Conservation (phyloP, 2,329 filamentous ascomycete species). For the Aspergillus oerlinghausenensis region DNA sequence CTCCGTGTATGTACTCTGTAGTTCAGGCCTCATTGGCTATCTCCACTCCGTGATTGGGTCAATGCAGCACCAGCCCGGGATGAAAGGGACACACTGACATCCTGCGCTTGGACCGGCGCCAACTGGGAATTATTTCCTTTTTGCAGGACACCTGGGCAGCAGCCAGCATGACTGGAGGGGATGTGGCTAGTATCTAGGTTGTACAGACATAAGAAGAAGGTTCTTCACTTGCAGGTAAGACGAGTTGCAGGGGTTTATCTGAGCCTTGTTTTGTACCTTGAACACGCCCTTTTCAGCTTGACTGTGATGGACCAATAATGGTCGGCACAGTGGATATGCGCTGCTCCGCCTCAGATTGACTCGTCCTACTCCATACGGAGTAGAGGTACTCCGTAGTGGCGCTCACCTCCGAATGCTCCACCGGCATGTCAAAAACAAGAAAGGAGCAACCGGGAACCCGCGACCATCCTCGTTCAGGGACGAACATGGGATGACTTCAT, state of each 20-base stretch:
- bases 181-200: neutral
- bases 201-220: neutral
- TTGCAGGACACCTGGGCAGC: neutral
- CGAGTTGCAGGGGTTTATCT: no score
- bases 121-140: neutral
- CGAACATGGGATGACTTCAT: constrained; percentile 14
- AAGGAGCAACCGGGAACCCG: constrained; percentile 8
- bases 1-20: neutral
- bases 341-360: neutral
- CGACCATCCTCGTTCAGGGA: constrained; percentile 1
- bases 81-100: neutral
- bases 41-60: no score
- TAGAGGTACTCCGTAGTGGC: no score
- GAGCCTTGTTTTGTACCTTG: no score
- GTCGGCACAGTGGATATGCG: no score
- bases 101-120: neutral
- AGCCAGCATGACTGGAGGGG: neutral
- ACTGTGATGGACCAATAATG: neutral
- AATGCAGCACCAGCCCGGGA: neutral
- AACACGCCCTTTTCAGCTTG: neutral
- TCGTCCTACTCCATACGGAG: no score
- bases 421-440: constrained; percentile 15
- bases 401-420: constrained; percentile 8
- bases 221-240: neutral
- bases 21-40: neutral